phyloP scores from a whole-genome alignment of 768 basidiomycete genomes.

The Glaciozyma antarctica region DNA sequence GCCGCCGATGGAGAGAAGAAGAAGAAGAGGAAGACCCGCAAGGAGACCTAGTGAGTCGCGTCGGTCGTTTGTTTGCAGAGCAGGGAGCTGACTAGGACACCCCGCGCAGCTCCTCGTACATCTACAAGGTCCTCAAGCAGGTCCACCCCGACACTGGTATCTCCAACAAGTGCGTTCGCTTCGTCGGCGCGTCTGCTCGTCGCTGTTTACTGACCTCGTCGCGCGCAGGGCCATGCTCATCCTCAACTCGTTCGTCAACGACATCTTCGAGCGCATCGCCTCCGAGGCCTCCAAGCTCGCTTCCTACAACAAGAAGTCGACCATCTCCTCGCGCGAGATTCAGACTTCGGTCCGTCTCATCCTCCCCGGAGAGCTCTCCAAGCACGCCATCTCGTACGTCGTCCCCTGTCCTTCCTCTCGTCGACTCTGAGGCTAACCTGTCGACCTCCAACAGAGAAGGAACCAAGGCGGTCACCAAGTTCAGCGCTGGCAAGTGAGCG shows the following conservation, averaged over 20 bases:
- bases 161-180: conserved; percentile 55
- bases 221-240: conserved; percentile 33
- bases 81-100: conserved; percentile 49
- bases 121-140: conserved; percentile 44
- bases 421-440: too few relatives aligned
- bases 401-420: background rate
- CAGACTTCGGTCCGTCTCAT: conserved; percentile 95
- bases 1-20: conserved; percentile 40
- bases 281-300: conserved; percentile 60
- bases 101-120: conserved; percentile 45
- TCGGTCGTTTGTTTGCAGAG: conserved; percentile 7
- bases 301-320: conserved; percentile 95
- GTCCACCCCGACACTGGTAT: conserved; percentile 99
- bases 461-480: too few relatives aligned
- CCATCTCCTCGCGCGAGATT: conserved; percentile 96
- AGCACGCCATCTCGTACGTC: conserved; percentile 70
- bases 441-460: too few relatives aligned
- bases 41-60: background rate
- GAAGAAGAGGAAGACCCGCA: background rate
- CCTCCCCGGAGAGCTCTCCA: conserved; percentile 89
- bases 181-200: too few relatives aligned
- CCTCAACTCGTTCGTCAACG: conserved; percentile 36
- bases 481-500: too few relatives aligned
- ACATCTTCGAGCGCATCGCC: conserved; percentile 47
- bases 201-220: too few relatives aligned